Evolutionary conservation across 2,329 filamentous ascomycete genomes (phyloP), one percentile per base, ranked within the genome.

Genomic region (Trichothecium roseum): DNA sequence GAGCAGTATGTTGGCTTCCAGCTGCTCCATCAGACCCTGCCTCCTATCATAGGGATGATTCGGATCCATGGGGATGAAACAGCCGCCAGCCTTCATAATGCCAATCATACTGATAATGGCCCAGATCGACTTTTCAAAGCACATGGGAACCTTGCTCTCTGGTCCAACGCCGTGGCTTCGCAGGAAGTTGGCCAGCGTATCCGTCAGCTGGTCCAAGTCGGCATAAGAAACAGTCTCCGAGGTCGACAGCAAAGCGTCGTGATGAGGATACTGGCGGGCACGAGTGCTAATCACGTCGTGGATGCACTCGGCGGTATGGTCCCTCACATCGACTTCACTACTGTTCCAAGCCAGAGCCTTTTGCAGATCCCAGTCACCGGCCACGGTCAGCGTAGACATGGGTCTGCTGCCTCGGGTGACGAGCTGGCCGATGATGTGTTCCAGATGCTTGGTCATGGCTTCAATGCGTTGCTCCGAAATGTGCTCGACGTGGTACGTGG

Each of bases 171-270:
- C 44, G 22, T 17, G 17, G 17, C 16, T 17, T 1, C 8, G 4
- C 14, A 40, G 30, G n/a, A 42, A 36, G 13, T 40, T 28, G 2
- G 44, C 41, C 8, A 46, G 41, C 8, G 33, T 32, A 13, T 40
- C 38, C 1, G 38, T 26, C 16, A 35, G 34, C 9, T 32, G 8
- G 16, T 45, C 32, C 7, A 64, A 45, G 20, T 66, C 52, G 28
- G 44, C 34, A 36, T 64, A 65, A 5, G 59, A 61, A 36, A 58
- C 55, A 62, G 39, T 65, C 62, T 58, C 59, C 64, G 2, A 61
- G 58, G 28, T 57, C 45, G 22, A 65, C 52, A 14, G 63, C 62
- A 17, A 16, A 18, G 20, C 5, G 50, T 45, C 12, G 42, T 37
- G 1, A 60, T 58, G 4, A 47, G 43, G 27, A 43, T 46, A 9